Base-by-base conservation (phyloP, 108 stramenopile genomes). In the Discostella stelligeroides region DNA sequence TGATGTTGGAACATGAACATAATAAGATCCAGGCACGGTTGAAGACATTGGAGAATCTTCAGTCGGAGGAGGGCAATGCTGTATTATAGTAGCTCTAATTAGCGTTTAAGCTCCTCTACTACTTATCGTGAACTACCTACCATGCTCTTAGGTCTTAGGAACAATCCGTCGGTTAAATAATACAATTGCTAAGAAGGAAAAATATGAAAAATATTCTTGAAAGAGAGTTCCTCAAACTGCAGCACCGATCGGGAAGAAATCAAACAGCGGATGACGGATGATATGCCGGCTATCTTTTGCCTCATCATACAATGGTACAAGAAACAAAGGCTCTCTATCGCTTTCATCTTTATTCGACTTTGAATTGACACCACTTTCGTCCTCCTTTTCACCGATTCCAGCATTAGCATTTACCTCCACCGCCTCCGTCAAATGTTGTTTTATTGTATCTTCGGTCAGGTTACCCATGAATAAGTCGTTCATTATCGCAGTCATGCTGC, bases 231-330 rank as follows among this genome's bases (percentile, higher is more conserved):
- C 15, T n/a, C n/a, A 45, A 45, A 45, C n/a, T 2, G 4, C 13
- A 45, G 43, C 5, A 45, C 13, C n/a, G 20, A 87, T 79, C 34
- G 92, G 92, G 34, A 82, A 85, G 71, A 93, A 93, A 28, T 73
- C 80, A 64, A 93, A 93, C 28, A 90, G 63, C 25, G 89, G 85
- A 50, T 90, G 88, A 0, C 72, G 72, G 59, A 92, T 85, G 17
- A 84, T 79, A 30, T 72, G 45, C 18, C 66, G 20, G 11, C 11
- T 47, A 53, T 72, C 70, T 43, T 81, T 66, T 17, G 70, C 57
- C 38, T 68, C 56, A 45, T 89, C 82, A 49, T 74, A 86, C 37
- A 88, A 62, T 9, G 88, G 89, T 34, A 84, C 83, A n/a, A 93
- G 66, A 70, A 56, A 90, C 55, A 93, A 40, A 7, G 89, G 85